A percentile compares a stretch with the other conserved stretches of the same genome.
These are phyloP conservation scores for Monosporascus sp. DNA, from an alignment of 2,329 filamentous ascomycete species.

Conservation along the genomic window DNA sequence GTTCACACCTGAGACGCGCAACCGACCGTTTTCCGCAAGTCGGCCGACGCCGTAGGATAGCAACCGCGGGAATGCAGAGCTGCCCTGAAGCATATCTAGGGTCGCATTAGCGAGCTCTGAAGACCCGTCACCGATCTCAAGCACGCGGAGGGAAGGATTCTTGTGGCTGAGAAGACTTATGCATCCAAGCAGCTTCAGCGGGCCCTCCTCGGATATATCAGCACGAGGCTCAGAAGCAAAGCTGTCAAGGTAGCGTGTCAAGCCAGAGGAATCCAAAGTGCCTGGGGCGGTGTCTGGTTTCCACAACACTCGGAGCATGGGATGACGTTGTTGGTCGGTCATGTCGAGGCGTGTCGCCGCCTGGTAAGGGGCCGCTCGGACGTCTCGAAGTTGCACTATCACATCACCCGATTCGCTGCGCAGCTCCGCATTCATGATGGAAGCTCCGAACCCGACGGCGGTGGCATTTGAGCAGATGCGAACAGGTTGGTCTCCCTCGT, in stretches of 20 bases:
- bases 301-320: constrained; percentile 10
- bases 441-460: constrained; percentile 4
- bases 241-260: neutral
- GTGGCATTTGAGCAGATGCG: neutral
- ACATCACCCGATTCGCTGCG: constrained; percentile 1
- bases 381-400: constrained; percentile 1
- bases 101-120: neutral
- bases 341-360: neutral
- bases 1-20: neutral
- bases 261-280: neutral
- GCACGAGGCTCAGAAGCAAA: neutral
- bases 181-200: neutral
- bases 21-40: neutral
- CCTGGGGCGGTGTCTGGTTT: constrained; percentile 11
- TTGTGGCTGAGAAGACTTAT: constrained; percentile 8
- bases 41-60: neutral
- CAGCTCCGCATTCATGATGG: constrained; percentile 4
- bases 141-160: constrained; percentile 2
- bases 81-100: neutral
- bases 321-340: constrained; percentile 4
- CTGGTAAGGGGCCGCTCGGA: constrained; percentile 1
- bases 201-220: neutral
- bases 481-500: neutral
- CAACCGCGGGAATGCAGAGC: constrained; percentile 1
- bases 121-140: constrained; percentile 2